These are phyloP conservation scores for Agrocybe pediades DNA, from an alignment of 768 basidiomycete genomes.

Conservation along the genomic window DNA sequence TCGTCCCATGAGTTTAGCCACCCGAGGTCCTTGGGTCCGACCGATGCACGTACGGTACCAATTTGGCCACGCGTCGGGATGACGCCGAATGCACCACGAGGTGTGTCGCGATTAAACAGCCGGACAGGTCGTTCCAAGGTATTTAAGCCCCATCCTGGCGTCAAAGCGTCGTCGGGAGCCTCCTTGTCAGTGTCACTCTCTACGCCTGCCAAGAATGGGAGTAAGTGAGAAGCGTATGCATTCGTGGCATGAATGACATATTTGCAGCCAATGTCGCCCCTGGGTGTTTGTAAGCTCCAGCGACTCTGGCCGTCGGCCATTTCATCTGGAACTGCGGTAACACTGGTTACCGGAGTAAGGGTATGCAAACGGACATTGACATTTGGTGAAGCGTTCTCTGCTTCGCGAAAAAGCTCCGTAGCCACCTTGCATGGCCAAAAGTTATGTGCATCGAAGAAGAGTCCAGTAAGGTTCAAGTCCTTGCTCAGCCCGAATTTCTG, in stretches of 20 bases:
- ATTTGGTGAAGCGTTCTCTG: slow-evolving; percentile 21
- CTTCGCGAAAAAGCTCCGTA: slow-evolving; percentile 56
- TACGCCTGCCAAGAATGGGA: slow-evolving; percentile 65
- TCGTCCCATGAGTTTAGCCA: slow-evolving; percentile 46
- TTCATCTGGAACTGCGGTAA: slow-evolving; percentile 1
- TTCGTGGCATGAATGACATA: slow-evolving; percentile 88
- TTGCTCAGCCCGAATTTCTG: slow-evolving; percentile 32
- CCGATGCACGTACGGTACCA: too few relatives aligned
- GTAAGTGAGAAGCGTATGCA: slow-evolving; percentile 74
- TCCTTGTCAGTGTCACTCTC: background rate
- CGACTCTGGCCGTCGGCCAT: slow-evolving; percentile 24
- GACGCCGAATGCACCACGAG: too few relatives aligned
- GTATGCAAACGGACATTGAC: slow-evolving; percentile 66
- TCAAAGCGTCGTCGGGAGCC: background rate
- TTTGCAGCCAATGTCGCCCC: slow-evolving; percentile 61
- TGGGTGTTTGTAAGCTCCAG: slow-evolving; percentile 63
- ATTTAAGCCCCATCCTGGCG: background rate
- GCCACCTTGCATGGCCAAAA: slow-evolving; percentile 86
- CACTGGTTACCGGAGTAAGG: slow-evolving; percentile 42
- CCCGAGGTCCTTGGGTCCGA: slow-evolving; percentile 38
- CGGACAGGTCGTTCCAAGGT: too few relatives aligned
- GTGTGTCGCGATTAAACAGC: too few relatives aligned
- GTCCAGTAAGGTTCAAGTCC: slow-evolving; percentile 52
- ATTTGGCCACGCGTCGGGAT: too few relatives aligned
- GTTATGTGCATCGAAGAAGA: slow-evolving; percentile 58